A percentile compares a stretch with the other conserved stretches of the same genome.
Conservation (phyloP, 1,284 basidiomycete genomes). For the Papiliotrema laurentii region DNA sequence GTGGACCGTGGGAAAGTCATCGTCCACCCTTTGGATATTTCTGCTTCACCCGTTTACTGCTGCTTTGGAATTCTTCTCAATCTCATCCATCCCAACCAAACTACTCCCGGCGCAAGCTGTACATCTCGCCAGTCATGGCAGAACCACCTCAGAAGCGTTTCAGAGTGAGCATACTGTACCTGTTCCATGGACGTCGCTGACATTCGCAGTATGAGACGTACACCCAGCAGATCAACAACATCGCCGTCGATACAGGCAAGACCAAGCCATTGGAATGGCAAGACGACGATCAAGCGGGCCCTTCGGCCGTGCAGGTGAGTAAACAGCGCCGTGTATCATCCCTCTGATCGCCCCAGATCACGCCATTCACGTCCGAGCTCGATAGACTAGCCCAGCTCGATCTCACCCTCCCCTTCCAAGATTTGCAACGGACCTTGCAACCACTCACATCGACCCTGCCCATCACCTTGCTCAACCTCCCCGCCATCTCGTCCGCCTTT, state of each 20-base stretch:
- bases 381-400: conserved; percentile 56
- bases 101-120: too few relatives aligned
- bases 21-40: too few relatives aligned
- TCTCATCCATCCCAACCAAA: too few relatives aligned
- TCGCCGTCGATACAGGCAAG: conserved; percentile 44
- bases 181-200: neutral
- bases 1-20: too few relatives aligned
- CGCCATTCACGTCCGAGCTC: conserved; percentile 43
- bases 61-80: too few relatives aligned
- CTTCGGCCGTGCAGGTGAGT: conserved; percentile 19
- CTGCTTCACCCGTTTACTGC: too few relatives aligned
- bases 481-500: conserved; percentile 52
- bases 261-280: conserved; percentile 42
- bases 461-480: conserved; percentile 73
- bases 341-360: conserved; percentile 25
- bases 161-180: conserved; percentile 21
- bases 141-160: conserved; percentile 45
- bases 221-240: conserved; percentile 40
- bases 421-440: conserved; percentile 60
- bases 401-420: conserved; percentile 68
- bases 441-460: conserved; percentile 70
- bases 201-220: conserved; percentile 40
- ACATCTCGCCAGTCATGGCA: conserved; percentile 18
- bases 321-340: neutral
- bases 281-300: conserved; percentile 37